These are phyloP conservation scores for Hypoxylon rickii DNA, from an alignment of 495 filamentous ascomycete genomes.

Conservation along the genomic window DNA sequence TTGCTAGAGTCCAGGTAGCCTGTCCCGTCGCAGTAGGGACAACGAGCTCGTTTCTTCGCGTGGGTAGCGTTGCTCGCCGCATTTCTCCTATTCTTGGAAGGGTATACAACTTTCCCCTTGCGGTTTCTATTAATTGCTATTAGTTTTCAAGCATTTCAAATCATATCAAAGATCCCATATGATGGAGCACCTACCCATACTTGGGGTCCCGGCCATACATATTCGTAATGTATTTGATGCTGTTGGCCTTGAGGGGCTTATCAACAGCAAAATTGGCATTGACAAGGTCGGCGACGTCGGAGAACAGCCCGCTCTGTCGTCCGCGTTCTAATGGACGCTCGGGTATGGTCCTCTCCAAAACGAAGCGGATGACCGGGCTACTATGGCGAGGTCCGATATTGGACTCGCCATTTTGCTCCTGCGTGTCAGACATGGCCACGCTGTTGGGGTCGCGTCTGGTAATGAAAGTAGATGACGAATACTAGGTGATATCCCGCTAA, in stretches of 20 bases:
- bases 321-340: neutral
- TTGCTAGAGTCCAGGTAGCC: neutral
- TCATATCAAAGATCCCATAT: neutral
- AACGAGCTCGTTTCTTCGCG: neutral
- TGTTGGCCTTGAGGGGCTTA: neutral
- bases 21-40: neutral
- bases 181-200: slow-evolving; percentile 15
- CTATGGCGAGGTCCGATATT: neutral
- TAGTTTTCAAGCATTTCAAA: neutral
- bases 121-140: slow-evolving; percentile 1
- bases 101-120: neutral
- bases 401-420: neutral
- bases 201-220: slow-evolving; percentile 10
- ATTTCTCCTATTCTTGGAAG: neutral
- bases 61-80: neutral
- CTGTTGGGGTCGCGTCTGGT: neutral
- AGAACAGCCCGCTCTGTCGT: neutral
- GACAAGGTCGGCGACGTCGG: neutral
- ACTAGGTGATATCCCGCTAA: too few species aligned
- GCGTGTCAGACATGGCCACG: neutral
- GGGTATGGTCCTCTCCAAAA: slow-evolving; percentile 11
- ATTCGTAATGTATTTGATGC: slow-evolving; percentile 15
- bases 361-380: neutral
- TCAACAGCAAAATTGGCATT: slow-evolving; percentile 1
- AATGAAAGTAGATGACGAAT: neutral